Percentiles rank a stretch among this genome's conserved stretches.
Evolutionary conservation across 805 yeast genomes (phyloP).

Genomic region (Starmerella apis): DNA sequence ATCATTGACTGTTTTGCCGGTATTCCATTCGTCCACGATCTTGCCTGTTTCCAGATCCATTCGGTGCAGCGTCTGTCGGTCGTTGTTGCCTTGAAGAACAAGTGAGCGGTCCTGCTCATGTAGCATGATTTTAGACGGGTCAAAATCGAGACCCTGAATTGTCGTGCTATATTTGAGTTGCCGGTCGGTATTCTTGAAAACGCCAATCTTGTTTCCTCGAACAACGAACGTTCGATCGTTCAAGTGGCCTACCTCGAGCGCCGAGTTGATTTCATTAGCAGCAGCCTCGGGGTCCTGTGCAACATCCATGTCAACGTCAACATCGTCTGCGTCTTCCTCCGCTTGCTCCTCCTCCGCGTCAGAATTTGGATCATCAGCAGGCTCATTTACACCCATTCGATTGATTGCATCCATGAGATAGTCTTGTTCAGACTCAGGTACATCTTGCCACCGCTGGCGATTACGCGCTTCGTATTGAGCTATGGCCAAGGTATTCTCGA

Average conservation of each 20-base stretch:
- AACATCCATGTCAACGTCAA: slow-evolving; percentile 22
- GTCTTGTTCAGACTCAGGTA: slow-evolving; percentile 40
- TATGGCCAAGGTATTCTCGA: slow-evolving; percentile 44
- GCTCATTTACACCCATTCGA: slow-evolving; percentile 32
- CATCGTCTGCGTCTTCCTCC: slow-evolving; percentile 31
- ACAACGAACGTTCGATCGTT: slow-evolving; percentile 69
- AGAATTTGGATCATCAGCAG: slow-evolving; percentile 30
- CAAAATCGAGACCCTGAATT: slow-evolving; percentile 46
- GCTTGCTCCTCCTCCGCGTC: slow-evolving; percentile 30
- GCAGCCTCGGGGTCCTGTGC: slow-evolving; percentile 18
- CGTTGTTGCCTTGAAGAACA: slow-evolving; percentile 48
- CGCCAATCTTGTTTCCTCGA: slow-evolving; percentile 70
- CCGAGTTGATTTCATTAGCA: slow-evolving; percentile 43
- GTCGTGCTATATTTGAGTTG: slow-evolving; percentile 54
- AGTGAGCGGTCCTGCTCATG: slow-evolving; percentile 63
- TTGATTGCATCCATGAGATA: slow-evolving; percentile 49
- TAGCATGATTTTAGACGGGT: slow-evolving; percentile 60
- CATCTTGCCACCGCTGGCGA: slow-evolving; percentile 39
- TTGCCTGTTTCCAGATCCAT: slow-evolving; percentile 74
- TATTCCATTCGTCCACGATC: slow-evolving; percentile 73
- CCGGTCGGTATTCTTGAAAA: slow-evolving; percentile 48
- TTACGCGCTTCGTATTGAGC: slow-evolving; percentile 55
- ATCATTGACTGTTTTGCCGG: slow-evolving; percentile 35
- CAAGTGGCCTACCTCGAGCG: slow-evolving; percentile 57
- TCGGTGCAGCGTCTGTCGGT: slow-evolving; percentile 43